Base-by-base conservation (phyloP, 345 rosid genomes). In the Eucalyptus albens region DNA sequence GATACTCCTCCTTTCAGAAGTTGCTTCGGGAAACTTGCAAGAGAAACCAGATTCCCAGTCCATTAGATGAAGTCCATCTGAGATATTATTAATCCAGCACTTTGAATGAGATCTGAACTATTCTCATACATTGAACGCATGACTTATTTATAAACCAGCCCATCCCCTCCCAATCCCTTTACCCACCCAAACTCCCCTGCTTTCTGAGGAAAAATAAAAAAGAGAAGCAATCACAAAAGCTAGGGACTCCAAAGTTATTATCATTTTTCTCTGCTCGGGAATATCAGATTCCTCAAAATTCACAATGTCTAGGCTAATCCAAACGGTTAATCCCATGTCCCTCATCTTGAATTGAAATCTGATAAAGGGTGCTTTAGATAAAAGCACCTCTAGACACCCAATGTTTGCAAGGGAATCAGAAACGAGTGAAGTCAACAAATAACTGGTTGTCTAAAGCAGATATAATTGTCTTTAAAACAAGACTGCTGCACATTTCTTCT, bases 71-170 rank as follows among this genome's bases (percentile, higher is more conserved):
- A 67, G 24, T 67, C 80, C n/a, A 67, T 31, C 22, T 31, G 22
- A 67, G 33, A 4, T 33, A 31, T 16, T 2, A 31, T 0, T 15
- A 67, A 67, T 31, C 42, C 80, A 9, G 37, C 80, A 15, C 22
- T 67, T 31, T 16, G 42, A 67, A 67, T 15, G 80, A 67, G 80
- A 99, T 97, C 0, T 67, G 42, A 67, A 67, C 80, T 67, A 0
- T 4, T 67, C 22, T 31, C 42, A 31, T 31, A 69, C 24, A 69
- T 69, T 0, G 9, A 69, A 3, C 80, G 8, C 80, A 3, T 16
- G 40, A n/a, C 42, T 67, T 67, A 1, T 26, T 31, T 31, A 31
- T 67, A 67, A 67, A 31, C 80, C 80, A n/a, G 21, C 77, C 37
- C 12, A 69, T 69, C 42, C 22, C 80, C 22, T 69, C 42, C 12